Evolutionary conservation across 2,329 filamentous ascomycete genomes (phyloP).

Genomic region (Ophioceras dolichostomum): DNA sequence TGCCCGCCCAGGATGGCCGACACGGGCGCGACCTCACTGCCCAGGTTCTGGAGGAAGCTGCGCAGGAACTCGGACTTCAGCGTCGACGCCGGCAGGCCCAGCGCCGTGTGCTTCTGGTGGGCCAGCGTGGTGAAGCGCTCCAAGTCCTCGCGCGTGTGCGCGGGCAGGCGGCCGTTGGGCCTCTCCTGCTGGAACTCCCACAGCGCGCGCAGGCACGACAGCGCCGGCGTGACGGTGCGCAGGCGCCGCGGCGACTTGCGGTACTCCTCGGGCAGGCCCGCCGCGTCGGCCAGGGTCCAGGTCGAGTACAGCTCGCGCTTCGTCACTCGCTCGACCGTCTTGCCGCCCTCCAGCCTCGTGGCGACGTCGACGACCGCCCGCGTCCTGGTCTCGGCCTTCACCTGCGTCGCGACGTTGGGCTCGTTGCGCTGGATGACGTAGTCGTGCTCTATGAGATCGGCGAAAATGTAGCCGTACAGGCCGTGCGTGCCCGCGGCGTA

Average conservation of each 20-base stretch:
- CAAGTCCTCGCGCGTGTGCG: conserved; percentile 51
- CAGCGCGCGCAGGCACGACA: conserved; percentile 77
- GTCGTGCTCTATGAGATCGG: conserved; percentile 80
- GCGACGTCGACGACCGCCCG: conserved; percentile 61
- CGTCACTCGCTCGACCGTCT: conserved; percentile 72
- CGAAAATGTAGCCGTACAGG: conserved; percentile 90
- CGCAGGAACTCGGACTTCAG: conserved; percentile 62
- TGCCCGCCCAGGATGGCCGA: conserved; percentile 82
- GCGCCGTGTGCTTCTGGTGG: conserved; percentile 63
- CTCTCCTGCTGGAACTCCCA: conserved; percentile 70
- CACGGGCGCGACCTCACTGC: conserved; percentile 73
- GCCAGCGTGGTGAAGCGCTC: conserved; percentile 66
- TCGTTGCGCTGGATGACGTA: conserved; percentile 80
- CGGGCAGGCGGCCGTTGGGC: conserved; percentile 28
- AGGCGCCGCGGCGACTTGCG: conserved; percentile 55
- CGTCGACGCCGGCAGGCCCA: conserved; percentile 56
- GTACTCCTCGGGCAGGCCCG: conserved; percentile 59
- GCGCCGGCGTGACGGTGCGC: conserved; percentile 66
- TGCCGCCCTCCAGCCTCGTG: conserved; percentile 56
- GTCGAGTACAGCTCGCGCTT: conserved; percentile 88
- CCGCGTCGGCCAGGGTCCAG: conserved; percentile 68
- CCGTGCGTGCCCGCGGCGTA: conserved; percentile 84
- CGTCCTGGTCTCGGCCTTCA: conserved; percentile 61
- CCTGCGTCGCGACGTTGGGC: conserved; percentile 55
- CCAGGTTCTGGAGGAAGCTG: conserved; percentile 77